Base-by-base conservation (phyloP, 2,329 filamentous ascomycete genomes). In the Neofusicoccum umdonicola region DNA sequence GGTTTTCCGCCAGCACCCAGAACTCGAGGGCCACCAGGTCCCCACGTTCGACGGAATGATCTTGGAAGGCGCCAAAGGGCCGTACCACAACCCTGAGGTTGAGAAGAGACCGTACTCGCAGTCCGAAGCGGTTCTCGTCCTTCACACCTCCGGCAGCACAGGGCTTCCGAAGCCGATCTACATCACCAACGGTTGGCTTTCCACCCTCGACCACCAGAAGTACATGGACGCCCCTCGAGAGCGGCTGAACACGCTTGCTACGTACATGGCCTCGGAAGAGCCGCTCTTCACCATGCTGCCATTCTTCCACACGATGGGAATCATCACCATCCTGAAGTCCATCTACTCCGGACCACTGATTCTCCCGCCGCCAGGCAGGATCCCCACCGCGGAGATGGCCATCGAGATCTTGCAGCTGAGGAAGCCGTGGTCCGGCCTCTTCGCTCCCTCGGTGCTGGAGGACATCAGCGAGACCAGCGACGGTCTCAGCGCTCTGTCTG, bases 121-220 rank as follows among this genome's bases (percentile, higher is more conserved):
- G 12, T 27, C 31, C 6, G 73, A 77, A 51, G 69, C 65, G 1
- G 52, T 74, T 15, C 63, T 71, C 0, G 68, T 76, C 2, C 41
- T 77, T 37, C 76, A 77, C 65, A 74, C 76, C 1, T 76, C 73
- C 22, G 76, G 76, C 1, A 73, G 74, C 0, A 78, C 76, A 0
- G 76, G 76, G 3, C 62, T 71, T 9, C 76, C 76, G 0, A 76
- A 76, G 56, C 72, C 75, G 0, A 71, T 77, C 31, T 39, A 58
- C 12, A 66, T 66, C 57, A 69, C 63, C 54, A 66, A 70, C 63
- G 63, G 39, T 42, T 66, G 69, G 69, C 64, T 68, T 13, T 58
- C 66, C 12, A 63, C 66, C 12, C 56, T 63, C 15, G 67, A 68
- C 39, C 67, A 69, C 42, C 61, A 69, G 39, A 65, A 66, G 51